phyloP scores from a whole-genome alignment of 2,329 filamentous ascomycete species.

The Trichoderma simmonsii region DNA sequence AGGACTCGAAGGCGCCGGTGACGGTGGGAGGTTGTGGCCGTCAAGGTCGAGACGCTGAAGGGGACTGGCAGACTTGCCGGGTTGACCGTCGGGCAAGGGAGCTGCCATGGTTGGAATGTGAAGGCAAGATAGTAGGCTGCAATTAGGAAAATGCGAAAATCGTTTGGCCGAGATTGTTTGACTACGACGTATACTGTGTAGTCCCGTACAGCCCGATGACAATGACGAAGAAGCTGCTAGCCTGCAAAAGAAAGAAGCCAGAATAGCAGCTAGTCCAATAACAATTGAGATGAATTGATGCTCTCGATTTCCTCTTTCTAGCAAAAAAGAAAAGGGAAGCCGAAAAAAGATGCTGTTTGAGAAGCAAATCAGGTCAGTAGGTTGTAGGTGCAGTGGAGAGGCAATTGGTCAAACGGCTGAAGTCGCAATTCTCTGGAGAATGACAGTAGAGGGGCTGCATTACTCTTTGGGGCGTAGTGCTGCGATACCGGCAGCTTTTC shows the following conservation, averaged over 20 bases:
- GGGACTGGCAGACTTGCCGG: constrained; percentile 33
- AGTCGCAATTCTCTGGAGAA: constrained; percentile 11
- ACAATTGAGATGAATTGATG: not conserved
- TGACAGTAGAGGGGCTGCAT: constrained; percentile 12
- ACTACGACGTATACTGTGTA: not conserved
- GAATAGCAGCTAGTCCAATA: not conserved
- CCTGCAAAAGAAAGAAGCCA: not conserved
- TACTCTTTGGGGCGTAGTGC: not conserved
- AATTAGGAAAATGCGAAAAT: not conserved
- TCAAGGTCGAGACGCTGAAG: constrained; percentile 69
- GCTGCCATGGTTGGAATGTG: constrained; percentile 27
- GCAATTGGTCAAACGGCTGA: not conserved
- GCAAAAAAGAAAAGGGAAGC: not conserved
- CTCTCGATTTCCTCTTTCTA: not conserved
- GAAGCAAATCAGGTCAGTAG: not conserved
- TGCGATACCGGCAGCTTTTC: constrained; percentile 8
- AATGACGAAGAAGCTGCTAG: not conserved
- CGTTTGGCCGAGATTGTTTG: not conserved
- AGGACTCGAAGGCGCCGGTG: constrained; percentile 88
- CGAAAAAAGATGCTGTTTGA: not conserved
- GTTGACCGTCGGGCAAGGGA: constrained; percentile 26
- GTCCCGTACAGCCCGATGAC: not conserved
- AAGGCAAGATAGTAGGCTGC: not conserved
- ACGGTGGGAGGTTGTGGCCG: constrained; percentile 82
- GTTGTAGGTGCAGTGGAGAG: not conserved